Conservation (phyloP, 257 asterid species). For the Nicotiana tabacum region DNA sequence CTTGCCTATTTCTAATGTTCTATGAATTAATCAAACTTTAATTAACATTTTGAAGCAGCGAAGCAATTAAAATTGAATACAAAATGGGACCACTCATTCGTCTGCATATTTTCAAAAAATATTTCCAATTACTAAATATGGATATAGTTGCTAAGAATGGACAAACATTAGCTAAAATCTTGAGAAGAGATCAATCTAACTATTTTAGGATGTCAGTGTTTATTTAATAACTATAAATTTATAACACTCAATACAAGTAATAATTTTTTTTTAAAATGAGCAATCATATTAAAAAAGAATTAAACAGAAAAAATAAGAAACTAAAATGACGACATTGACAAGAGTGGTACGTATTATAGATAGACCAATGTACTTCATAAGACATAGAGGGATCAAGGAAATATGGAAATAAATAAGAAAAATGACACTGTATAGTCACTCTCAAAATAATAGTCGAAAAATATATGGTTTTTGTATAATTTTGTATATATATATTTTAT, state of each 20-base stretch:
- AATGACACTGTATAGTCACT: too few species aligned
- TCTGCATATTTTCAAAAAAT: background rate
- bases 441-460: too few species aligned
- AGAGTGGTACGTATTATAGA: too few species aligned
- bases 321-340: background rate
- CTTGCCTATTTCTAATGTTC: too few species aligned
- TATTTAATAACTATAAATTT: background rate
- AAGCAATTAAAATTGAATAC: too few species aligned
- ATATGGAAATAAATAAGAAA: background rate
- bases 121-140: background rate
- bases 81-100: background rate
- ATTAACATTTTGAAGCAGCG: too few species aligned
- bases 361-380: background rate
- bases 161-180: background rate
- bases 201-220: background rate
- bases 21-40: too few species aligned
- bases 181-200: background rate
- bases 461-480: too few species aligned
- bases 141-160: background rate
- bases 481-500: too few species aligned
- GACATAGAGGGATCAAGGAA: background rate
- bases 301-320: too few species aligned
- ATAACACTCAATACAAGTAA: background rate
- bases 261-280: background rate
- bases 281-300: background rate